Percentiles rank a stretch among this genome's conserved stretches.
These are phyloP conservation scores for Trametopsis cervina DNA, from an alignment of 768 basidiomycete species.

Conservation along the genomic window DNA sequence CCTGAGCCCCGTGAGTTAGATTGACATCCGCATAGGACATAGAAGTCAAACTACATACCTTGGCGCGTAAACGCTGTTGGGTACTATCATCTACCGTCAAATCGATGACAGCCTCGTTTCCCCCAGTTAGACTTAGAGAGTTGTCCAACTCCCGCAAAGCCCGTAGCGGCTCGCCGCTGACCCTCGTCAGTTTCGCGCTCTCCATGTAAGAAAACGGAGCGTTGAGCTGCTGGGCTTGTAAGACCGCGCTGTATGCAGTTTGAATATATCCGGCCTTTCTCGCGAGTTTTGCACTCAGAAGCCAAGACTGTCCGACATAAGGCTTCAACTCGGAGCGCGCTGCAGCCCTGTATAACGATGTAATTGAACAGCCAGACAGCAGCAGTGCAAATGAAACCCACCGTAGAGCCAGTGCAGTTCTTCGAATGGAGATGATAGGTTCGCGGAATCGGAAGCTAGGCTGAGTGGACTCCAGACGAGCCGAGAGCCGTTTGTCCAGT, in stretches of 20 bases:
- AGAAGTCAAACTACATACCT: constrained; percentile 8
- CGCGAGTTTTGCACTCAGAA: constrained; percentile 91
- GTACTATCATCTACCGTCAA: neutral
- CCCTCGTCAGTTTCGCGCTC: constrained; percentile 79
- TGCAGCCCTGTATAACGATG: neutral
- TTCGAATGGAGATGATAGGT: constrained; percentile 81
- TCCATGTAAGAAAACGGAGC: constrained; percentile 80
- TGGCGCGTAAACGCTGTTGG: constrained; percentile 11
- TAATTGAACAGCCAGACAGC: neutral
- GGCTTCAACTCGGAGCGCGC: constrained; percentile 25
- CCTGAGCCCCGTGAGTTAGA: neutral
- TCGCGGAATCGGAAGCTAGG: constrained; percentile 88
- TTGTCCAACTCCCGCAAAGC: constrained; percentile 86
- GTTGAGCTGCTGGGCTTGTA: constrained; percentile 77
- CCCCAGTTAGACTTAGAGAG: constrained; percentile 40
- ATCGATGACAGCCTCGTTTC: constrained; percentile 2
- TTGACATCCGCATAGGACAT: neutral
- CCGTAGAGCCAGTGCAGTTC: constrained; percentile 68
- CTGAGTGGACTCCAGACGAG: constrained; percentile 68
- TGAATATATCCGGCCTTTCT: constrained; percentile 93
- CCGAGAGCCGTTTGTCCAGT: constrained; percentile 44
- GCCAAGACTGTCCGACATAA: constrained; percentile 82
- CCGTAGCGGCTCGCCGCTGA: constrained; percentile 71
- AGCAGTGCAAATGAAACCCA: constrained; percentile 26
- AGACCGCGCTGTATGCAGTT: constrained; percentile 91